A percentile compares a stretch with the other conserved stretches of the same genome.
These are phyloP conservation scores for Clavispora vitiphila DNA, from an alignment of 805 yeast species.

Conservation along the genomic window DNA sequence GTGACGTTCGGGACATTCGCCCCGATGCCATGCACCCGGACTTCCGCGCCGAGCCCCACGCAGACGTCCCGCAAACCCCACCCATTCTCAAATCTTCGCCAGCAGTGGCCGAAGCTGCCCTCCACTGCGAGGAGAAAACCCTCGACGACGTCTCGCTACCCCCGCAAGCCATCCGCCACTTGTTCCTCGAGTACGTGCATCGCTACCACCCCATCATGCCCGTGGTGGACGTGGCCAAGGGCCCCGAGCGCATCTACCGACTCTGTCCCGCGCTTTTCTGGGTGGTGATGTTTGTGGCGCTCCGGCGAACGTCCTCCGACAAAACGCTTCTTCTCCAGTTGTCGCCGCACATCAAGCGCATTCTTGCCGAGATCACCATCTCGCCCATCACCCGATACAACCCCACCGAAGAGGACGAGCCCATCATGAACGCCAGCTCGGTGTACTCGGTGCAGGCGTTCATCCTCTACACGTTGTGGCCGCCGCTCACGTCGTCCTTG, in stretches of 20 bases:
- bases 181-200: conserved; percentile 67
- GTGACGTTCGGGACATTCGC: too few relatives aligned
- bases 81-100: not conserved
- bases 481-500: conserved; percentile 88
- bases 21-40: too few relatives aligned
- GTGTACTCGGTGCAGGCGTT: conserved; percentile 95
- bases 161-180: conserved; percentile 53
- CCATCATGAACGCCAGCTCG: conserved; percentile 80
- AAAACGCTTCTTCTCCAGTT: conserved; percentile 51
- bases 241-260: conserved; percentile 75
- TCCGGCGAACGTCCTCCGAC: conserved; percentile 51
- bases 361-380: conserved; percentile 81
- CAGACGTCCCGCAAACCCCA: not conserved
- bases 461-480: conserved; percentile 87
- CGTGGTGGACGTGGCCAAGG: conserved; percentile 73
- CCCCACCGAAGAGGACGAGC: conserved; percentile 75
- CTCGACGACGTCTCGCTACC: conserved; percentile 64
- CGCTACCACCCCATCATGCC: conserved; percentile 84
- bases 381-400: conserved; percentile 84
- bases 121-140: conserved; percentile 60
- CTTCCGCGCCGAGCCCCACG: too few relatives aligned
- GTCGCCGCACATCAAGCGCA: conserved; percentile 66
- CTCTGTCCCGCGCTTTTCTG: conserved; percentile 88
- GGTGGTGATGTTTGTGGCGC: conserved; percentile 84
- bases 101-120: conserved; percentile 26